phyloP scores from a whole-genome alignment of 2,329 filamentous ascomycete genomes.

The Biscogniauxia marginata region DNA sequence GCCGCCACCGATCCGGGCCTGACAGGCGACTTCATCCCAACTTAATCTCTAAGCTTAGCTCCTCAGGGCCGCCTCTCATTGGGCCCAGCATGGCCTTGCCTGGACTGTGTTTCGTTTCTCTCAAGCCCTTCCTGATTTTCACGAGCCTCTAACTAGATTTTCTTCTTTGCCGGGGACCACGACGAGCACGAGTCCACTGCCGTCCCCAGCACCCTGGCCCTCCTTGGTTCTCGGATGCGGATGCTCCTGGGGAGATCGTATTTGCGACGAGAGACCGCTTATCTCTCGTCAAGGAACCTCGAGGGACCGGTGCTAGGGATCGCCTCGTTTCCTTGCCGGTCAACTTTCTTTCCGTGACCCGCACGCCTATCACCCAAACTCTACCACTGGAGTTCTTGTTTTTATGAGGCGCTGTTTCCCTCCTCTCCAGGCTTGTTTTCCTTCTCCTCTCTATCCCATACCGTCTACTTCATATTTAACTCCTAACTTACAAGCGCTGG shows the following conservation, averaged over 20 bases:
- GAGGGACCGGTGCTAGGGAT: slow-evolving; percentile 26
- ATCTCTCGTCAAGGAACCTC: slow-evolving; percentile 21
- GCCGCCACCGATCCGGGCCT: slow-evolving; percentile 14
- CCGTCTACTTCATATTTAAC: slow-evolving; percentile 30
- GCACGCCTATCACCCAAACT: slow-evolving; percentile 14
- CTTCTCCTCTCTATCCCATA: slow-evolving; percentile 32
- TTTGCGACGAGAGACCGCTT: slow-evolving; percentile 12
- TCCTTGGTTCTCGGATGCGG: slow-evolving; percentile 25
- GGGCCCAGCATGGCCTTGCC: slow-evolving; percentile 10
- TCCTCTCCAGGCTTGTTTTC: slow-evolving; percentile 24
- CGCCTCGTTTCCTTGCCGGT: slow-evolving; percentile 26
- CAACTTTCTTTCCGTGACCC: slow-evolving; percentile 32
- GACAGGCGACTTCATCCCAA: slow-evolving; percentile 21
- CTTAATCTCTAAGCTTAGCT: slow-evolving; percentile 16
- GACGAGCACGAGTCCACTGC: neutral
- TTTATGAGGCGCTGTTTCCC: slow-evolving; percentile 32
- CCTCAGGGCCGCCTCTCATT: slow-evolving; percentile 13
- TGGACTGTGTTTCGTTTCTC: slow-evolving; percentile 30
- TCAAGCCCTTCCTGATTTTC: slow-evolving; percentile 6
- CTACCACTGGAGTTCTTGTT: slow-evolving; percentile 18
- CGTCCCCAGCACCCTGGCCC: slow-evolving; percentile 11
- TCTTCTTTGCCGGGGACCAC: neutral
- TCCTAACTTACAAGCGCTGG: slow-evolving; percentile 46
- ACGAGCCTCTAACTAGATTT: slow-evolving; percentile 3
- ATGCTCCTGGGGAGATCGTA: slow-evolving; percentile 14